phyloP scores from a whole-genome alignment of 108 stramenopile species.

The Pseudonitzschia delicatissima region DNA sequence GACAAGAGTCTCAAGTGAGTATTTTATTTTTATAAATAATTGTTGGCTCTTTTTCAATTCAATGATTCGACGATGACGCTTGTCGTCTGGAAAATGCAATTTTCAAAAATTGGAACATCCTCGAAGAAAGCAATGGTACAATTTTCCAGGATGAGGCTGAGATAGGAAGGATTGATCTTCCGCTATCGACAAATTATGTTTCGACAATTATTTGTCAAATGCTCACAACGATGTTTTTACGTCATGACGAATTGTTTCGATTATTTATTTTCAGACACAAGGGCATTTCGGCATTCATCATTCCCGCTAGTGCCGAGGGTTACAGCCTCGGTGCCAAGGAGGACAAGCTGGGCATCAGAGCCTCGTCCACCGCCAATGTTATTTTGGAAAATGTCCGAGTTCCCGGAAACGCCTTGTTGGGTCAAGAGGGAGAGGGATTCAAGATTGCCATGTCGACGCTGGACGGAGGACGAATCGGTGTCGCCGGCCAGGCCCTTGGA shows the following conservation, averaged over 20 bases:
- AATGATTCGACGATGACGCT: too few relatives aligned
- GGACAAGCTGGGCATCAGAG: slow-evolving; percentile 96
- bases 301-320: slow-evolving; percentile 80
- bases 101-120: too few relatives aligned
- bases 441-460: slow-evolving; percentile 97
- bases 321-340: slow-evolving; percentile 96
- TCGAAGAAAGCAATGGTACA: too few relatives aligned
- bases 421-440: slow-evolving; percentile 88
- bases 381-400: slow-evolving; percentile 93
- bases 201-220: neutral
- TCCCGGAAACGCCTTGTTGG: slow-evolving; percentile 77
- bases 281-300: slow-evolving; percentile 90
- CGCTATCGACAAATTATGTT: neutral
- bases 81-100: too few relatives aligned
- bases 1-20: slow-evolving; percentile 93
- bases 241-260: too few relatives aligned
- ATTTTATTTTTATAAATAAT: too few relatives aligned
- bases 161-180: too few relatives aligned
- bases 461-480: slow-evolving; percentile 95
- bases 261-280: slow-evolving; percentile 68
- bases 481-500: slow-evolving; percentile 93
- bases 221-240: neutral
- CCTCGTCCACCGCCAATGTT: slow-evolving; percentile 92
- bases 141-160: too few relatives aligned
- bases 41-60: too few relatives aligned